These are phyloP conservation scores for Lasiosphaeria miniovina DNA, from an alignment of 495 filamentous ascomycete genomes.

Conservation along the genomic window DNA sequence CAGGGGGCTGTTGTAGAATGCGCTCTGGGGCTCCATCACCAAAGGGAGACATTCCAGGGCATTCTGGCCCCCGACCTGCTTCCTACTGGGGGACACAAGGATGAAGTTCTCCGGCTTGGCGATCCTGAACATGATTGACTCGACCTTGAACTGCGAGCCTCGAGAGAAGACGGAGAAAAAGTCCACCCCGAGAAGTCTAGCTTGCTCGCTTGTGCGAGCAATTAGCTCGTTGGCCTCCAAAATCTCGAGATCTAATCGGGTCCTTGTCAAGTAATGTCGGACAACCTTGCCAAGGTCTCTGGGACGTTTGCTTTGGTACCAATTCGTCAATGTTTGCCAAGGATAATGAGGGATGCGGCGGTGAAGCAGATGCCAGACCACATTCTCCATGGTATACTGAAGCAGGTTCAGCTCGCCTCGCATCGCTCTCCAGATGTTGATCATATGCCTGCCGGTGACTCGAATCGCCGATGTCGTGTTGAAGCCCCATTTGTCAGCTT, in stretches of 20 bases:
- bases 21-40: slow-evolving; percentile 97
- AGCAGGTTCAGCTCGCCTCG: slow-evolving; percentile 81
- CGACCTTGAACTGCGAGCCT: slow-evolving; percentile 96
- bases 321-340: slow-evolving; percentile 71
- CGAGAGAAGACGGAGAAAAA: slow-evolving; percentile 93
- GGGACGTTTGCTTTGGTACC: slow-evolving; percentile 68
- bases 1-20: slow-evolving; percentile 86
- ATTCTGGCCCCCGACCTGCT: slow-evolving; percentile 92
- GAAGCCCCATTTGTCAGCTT: slow-evolving; percentile 87
- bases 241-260: slow-evolving; percentile 84
- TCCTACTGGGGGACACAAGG: slow-evolving; percentile 80
- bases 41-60: slow-evolving; percentile 91
- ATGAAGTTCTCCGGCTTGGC: slow-evolving; percentile 96
- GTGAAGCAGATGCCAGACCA: slow-evolving; percentile 88
- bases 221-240: slow-evolving; percentile 88
- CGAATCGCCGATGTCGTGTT: slow-evolving; percentile 83
- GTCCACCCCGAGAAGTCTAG: slow-evolving; percentile 87
- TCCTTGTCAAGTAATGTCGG: slow-evolving; percentile 72
- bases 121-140: slow-evolving; percentile 97
- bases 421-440: slow-evolving; percentile 98
- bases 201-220: slow-evolving; percentile 88
- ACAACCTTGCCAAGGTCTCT: slow-evolving; percentile 71
- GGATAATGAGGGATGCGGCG: slow-evolving; percentile 88
- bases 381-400: slow-evolving; percentile 96
- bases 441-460: slow-evolving; percentile 88